Conservation (phyloP, 2,329 filamentous ascomycete species). For the Pseudopithomyces chartarum region DNA sequence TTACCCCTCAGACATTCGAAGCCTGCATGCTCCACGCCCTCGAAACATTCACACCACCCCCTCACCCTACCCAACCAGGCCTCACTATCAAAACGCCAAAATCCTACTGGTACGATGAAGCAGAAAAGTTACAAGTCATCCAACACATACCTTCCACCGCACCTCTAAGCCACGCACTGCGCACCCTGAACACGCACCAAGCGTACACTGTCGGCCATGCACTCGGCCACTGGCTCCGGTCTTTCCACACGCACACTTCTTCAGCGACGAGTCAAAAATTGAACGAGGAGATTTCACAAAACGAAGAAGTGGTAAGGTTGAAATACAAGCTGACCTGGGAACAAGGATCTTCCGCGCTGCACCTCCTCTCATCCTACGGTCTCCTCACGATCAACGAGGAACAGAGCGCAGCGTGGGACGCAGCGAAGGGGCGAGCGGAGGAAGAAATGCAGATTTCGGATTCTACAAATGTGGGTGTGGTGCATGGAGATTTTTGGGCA, state of each 20-base stretch:
- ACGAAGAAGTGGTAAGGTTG: slow-evolving; percentile 5
- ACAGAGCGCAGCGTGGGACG: background rate
- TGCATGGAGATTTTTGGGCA: slow-evolving; percentile 17
- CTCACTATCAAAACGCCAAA: slow-evolving; percentile 1
- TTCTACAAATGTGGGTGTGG: background rate
- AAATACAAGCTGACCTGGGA: slow-evolving; percentile 11
- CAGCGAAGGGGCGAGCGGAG: background rate
- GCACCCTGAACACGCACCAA: background rate
- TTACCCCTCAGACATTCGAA: slow-evolving; percentile 2
- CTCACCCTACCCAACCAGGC: too few species aligned
- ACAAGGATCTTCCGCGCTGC: background rate
- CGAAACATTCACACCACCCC: background rate
- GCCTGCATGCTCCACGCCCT: slow-evolving; percentile 5
- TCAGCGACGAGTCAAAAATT: background rate
- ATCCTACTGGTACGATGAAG: slow-evolving; percentile 1
- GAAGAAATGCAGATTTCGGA: background rate
- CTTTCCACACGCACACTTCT: slow-evolving; percentile 11
- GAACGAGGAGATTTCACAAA: background rate
- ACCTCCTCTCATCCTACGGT: background rate
- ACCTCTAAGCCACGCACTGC: background rate
- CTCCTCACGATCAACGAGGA: background rate
- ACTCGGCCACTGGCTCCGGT: slow-evolving; percentile 7
- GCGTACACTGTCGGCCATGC: slow-evolving; percentile 2
- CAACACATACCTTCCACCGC: slow-evolving; percentile 2
- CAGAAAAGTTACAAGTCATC: background rate